Evolutionary conservation across 345 rosid species (phyloP).

Genomic region (Cardiospermum halicacabum): DNA sequence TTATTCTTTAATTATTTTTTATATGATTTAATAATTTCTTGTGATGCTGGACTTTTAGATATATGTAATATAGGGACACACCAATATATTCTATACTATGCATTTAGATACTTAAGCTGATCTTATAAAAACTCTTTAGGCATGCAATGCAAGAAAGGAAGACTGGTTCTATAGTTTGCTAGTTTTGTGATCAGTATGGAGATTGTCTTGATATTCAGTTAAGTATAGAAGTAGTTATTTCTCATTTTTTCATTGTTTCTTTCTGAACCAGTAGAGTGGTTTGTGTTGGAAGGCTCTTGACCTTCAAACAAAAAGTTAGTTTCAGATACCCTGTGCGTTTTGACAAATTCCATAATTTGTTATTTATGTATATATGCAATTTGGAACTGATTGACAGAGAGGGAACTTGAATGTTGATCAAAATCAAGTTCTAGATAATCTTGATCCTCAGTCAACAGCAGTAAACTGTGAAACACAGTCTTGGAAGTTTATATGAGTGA

Average conservation of each 20-base stretch:
- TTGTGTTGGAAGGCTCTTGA: neutral
- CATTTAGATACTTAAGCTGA: slow-evolving; percentile 3
- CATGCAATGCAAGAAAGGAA: slow-evolving; percentile 1
- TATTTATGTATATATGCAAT: neutral
- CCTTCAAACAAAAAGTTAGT: neutral
- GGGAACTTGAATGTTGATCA: neutral
- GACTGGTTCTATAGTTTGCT: neutral
- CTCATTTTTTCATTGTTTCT: neutral
- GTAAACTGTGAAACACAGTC: neutral
- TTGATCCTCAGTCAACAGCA: too few relatives aligned
- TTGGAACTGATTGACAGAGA: neutral
- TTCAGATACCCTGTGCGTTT: neutral
- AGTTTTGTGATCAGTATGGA: neutral
- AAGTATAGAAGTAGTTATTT: neutral
- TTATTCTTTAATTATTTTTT: slow-evolving; percentile 3
- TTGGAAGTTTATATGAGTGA: neutral
- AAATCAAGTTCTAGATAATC: too few relatives aligned
- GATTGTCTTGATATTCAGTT: neutral
- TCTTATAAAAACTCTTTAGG: neutral
- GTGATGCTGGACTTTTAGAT: neutral
- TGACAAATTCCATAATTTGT: neutral
- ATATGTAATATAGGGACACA: neutral
- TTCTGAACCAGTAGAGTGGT: neutral
- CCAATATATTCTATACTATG: neutral
- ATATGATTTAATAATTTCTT: slow-evolving; percentile 2